Base-by-base conservation (phyloP, 495 filamentous ascomycete species). In the Penicillium robsamsonii region DNA sequence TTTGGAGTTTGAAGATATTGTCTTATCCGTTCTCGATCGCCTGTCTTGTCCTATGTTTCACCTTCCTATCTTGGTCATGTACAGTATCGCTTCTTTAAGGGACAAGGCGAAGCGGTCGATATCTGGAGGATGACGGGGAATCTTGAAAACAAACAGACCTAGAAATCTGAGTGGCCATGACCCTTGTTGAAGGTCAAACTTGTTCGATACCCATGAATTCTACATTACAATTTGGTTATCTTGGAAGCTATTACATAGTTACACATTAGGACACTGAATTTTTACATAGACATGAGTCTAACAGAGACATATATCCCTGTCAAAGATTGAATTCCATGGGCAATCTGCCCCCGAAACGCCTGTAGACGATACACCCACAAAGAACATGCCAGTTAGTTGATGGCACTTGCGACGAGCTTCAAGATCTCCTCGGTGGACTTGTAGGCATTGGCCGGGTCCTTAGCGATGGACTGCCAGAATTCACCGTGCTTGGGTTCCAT, bases 401-500 rank as follows among this genome's bases (percentile, higher is more conserved):
- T 54, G n/a, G 59, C 50, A 46, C 70, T 63, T 22, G 87, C 86
- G 47, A 92, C 91, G 31, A 89, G 70, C 70, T 87, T 87, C 63
- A 98, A 70, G 15, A 96, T 78, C 71, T 96, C 92, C 70, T 94
- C 94, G 0, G 82, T 79, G 15, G 80, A 74, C 75, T 82, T 87
- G 49, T 78, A 75, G 27, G 85, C 88, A 69, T 91, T 93, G 68
- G 76, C 83, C 10, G 94, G 95, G 65, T 92, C 83, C 75, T 97
- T 97, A 15, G 86, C 83, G 22, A 96, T 80, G 20, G 70, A 74
- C 78, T 93, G 88, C 94, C 94, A 98, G 20, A 90, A 74, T 80
- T 98, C 94, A 10, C 94, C 94, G 73, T 97, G 91, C 62, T 85
- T 86, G 11, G 94, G 94, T 69, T 96, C 92, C 15, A 82, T 87